Evolutionary conservation across 2,329 filamentous ascomycete genomes (phyloP), one percentile per base, ranked within the genome.

Genomic region (Pseudocercospora fijiensis): DNA sequence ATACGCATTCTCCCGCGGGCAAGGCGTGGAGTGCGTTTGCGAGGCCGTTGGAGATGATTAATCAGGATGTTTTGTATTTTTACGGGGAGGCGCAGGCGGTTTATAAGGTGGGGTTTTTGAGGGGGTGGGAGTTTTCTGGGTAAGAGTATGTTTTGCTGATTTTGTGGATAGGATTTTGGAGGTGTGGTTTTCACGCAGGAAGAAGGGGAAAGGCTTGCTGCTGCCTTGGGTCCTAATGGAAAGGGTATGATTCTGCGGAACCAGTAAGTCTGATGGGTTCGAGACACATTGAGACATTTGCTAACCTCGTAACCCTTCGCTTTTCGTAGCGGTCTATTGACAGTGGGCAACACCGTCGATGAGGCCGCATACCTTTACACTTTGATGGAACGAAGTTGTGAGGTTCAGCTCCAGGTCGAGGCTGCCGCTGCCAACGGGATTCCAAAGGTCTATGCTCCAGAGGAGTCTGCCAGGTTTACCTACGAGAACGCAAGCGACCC

Each of bases 331-430:
- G 90, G 90, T 0, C 77, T 92, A 37, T 76, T 92, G 57, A 90
- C 88, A 0, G 88, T 90, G 0, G 90, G 90, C 3, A 71, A 76
- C 6, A 92, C 89, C 0, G 89, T 92, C 1, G 89, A 92, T 72
- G 89, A 92, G 76, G 89, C 89, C 0, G 86, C 86, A 0, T 92
- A 88, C 74, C 75, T 91, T 58, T 89, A 90, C 72, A 86, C 85
- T 0, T 77, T 89, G 51, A 81, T 91, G 74, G 89, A 92, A 75
- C 82, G 88, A 56, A 86, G 84, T 53, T 91, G 89, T 73, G 82
- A 86, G 61, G 83, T 90, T 30, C 89, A 92, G 77, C 78, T 91
- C 58, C 78, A 83, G 69, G 85, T 87, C 41, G 89, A 92, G 77
- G 88, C 88, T 0, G 88, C 89, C 0, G 84, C 82, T 1, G 83